phyloP scores from a whole-genome alignment of 768 basidiomycete genomes.

The Dioszegia aurantiaca region DNA sequence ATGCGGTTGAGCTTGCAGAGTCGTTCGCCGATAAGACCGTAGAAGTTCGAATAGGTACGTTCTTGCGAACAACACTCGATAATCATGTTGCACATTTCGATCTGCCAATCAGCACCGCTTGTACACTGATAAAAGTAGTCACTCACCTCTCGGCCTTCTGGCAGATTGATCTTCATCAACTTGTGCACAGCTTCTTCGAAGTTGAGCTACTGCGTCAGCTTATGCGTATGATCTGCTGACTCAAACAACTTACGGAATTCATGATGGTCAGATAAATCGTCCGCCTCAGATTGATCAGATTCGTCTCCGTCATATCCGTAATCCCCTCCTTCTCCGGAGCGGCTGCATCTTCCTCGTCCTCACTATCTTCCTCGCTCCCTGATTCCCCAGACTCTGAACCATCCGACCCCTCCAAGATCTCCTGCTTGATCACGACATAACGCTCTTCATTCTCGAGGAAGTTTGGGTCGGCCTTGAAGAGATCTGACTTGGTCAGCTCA shows the following conservation, averaged over 20 bases:
- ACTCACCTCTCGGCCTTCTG: conserved; percentile 88
- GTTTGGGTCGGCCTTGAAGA: conserved; percentile 91
- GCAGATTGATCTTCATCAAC: conserved; percentile 83
- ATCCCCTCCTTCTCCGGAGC: conserved; percentile 82
- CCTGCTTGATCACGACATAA: conserved; percentile 83
- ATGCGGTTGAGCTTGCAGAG: conserved; percentile 93
- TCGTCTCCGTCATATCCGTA: conserved; percentile 90
- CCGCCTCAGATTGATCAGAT: conserved; percentile 88
- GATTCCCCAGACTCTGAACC: conserved; percentile 59
- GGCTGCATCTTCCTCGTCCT: conserved; percentile 60
- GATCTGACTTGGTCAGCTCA: conserved; percentile 59
- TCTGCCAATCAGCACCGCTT: conserved; percentile 58
- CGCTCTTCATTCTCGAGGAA: conserved; percentile 89
- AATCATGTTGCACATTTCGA: conserved; percentile 96
- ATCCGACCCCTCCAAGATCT: conserved; percentile 79
- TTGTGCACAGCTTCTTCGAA: conserved; percentile 99
- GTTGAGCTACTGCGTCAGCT: conserved; percentile 59
- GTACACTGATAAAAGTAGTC: neutral
- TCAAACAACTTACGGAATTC: conserved; percentile 63
- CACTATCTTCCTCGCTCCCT: conserved; percentile 58
- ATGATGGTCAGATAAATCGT: conserved; percentile 97
- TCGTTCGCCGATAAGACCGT: conserved; percentile 91
- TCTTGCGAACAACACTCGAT: conserved; percentile 99
- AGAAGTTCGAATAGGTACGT: conserved; percentile 95
- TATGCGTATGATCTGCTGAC: neutral